Evolutionary conservation across 768 basidiomycete genomes (phyloP), one percentile per base, ranked within the genome.

Genomic region (Xerocomellus chrysenteron): DNA sequence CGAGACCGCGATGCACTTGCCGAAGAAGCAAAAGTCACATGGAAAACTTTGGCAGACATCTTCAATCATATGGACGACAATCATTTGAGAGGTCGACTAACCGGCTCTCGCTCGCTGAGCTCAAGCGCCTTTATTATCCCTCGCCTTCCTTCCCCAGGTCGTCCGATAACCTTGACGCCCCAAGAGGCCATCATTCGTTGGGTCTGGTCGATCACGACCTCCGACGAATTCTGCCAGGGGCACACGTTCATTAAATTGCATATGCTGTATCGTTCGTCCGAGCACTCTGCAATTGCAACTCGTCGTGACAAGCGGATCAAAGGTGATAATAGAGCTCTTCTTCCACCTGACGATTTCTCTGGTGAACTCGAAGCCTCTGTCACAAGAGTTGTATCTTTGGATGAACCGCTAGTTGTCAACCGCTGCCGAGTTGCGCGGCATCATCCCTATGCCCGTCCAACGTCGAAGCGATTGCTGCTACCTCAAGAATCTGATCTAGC

Each of bases 1-100:
- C 54, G 3, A 47, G 63, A 72, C 42, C 62, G n/a, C 12, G 70
- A 72, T 50, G 50, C 44, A 16, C 70, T 70, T 24, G 66, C 72
- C 4, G 39, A 56, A 47, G 13, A 46, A 26, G 65, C 70, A 19
- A n/a, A 53, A 30, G 9, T 1, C 13, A 57, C 19, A 24, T 71
- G 70, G 70, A 2, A 36, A n/a, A 40, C 4, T 14, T 28, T 72
- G 35, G 53, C 37, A 41, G 26, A 63, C 1, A 68, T 64, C 9
- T 72, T 73, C 43, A 48, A 54, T n/a, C 19, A 56, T 30, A 52
- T 59, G 30, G 50, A 61, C 11, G 33, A 54, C 3, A 28, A 60
- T 35, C 50, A 44, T n/a, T 19, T 48, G 16, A 19, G 14, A 12
- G 30, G 42, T n/a, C 11, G 0, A 1, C 43, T 54, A 28, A 30